Evolutionary conservation across 805 yeast genomes (phyloP), one percentile per base, ranked within the genome.

Genomic region (Saccharomycopsis malanga): DNA sequence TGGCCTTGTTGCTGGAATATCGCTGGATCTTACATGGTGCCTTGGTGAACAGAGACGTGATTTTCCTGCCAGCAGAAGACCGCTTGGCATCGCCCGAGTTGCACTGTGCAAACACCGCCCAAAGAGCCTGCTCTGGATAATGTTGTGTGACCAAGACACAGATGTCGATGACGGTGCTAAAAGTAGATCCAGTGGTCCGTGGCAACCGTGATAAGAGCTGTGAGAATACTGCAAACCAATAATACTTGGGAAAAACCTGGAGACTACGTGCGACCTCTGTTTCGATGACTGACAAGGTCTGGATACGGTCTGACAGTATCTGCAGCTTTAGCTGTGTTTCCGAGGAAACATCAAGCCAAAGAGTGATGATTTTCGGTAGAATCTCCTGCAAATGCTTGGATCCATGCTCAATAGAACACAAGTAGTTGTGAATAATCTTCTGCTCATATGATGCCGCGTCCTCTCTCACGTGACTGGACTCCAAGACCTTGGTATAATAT

Each of bases 111-210:
- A 84, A 67, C 1, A 86, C 77, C 9, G 83, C 77, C 94, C 97
- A 93, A n/a, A 93, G 66, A 18, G 89, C 78, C 52, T 87, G 91
- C 15, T 77, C 74, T 0, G 97, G 96, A 60, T 87, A 93, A 21
- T 74, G 69, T 25, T 66, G 64, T 0, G 83, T 70, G 10, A 91
- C 71, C 12, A 69, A 64, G 12, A 74, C 65, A 9, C 89, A 66
- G 20, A 91, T 75, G n/a, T 67, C 63, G 44, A 73, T 62, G 14
- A 93, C 69, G 18, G 80, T 63, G 1, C 70, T 71, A 24, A 72
- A 74, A 0, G 93, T 79, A 0, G 69, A 67, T 1, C 64, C 62
- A 53, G 83, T 80, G 0, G 73, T 66, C 56, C 86, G 93, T 1
- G 77, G 68, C 49, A 89, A 70, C 56, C 98, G 72, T 0, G 97